Conservation (phyloP, 1,284 basidiomycete genomes). For the Sporisorium sorghi region DNA sequence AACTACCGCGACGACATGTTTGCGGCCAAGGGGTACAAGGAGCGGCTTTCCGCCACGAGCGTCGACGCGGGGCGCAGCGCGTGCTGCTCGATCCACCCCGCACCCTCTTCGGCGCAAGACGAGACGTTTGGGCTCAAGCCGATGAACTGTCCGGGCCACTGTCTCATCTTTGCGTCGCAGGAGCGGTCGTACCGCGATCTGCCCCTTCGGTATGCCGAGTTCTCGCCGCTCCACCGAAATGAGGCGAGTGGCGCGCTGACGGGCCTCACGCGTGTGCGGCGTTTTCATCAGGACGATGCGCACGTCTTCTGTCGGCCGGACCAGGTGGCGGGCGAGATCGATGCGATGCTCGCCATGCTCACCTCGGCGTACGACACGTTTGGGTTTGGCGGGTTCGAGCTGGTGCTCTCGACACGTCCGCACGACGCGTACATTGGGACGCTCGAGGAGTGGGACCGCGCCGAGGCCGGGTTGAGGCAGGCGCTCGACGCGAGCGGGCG, state of each 20-base stretch:
- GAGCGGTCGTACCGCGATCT: slow-evolving; percentile 64
- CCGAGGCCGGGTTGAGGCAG: slow-evolving; percentile 52
- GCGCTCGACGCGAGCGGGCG: slow-evolving; percentile 57
- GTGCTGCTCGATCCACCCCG: slow-evolving; percentile 43
- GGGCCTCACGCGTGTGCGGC: slow-evolving; percentile 62
- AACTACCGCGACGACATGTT: slow-evolving; percentile 70
- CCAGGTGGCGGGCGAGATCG: slow-evolving; percentile 60
- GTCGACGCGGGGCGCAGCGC: slow-evolving; percentile 8
- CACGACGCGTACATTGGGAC: slow-evolving; percentile 53
- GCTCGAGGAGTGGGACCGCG: slow-evolving; percentile 59
- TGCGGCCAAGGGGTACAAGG: slow-evolving; percentile 62
- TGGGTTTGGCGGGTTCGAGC: slow-evolving; percentile 63
- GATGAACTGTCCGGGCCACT: slow-evolving; percentile 68
- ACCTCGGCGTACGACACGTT: slow-evolving; percentile 63
- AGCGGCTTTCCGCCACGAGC: slow-evolving; percentile 21
- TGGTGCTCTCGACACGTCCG: slow-evolving; percentile 67
- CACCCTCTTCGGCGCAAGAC: slow-evolving; percentile 13
- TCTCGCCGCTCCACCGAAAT: slow-evolving; percentile 65
- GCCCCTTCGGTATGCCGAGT: slow-evolving; percentile 65
- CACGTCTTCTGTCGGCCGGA: slow-evolving; percentile 66
- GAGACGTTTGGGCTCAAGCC: slow-evolving; percentile 65
- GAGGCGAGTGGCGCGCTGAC: slow-evolving; percentile 63
- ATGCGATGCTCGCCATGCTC: slow-evolving; percentile 66
- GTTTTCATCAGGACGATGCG: slow-evolving; percentile 68
- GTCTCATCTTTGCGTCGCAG: slow-evolving; percentile 60